These are phyloP conservation scores for Kuraishia hungarica DNA, from an alignment of 805 yeast species.

Conservation along the genomic window DNA sequence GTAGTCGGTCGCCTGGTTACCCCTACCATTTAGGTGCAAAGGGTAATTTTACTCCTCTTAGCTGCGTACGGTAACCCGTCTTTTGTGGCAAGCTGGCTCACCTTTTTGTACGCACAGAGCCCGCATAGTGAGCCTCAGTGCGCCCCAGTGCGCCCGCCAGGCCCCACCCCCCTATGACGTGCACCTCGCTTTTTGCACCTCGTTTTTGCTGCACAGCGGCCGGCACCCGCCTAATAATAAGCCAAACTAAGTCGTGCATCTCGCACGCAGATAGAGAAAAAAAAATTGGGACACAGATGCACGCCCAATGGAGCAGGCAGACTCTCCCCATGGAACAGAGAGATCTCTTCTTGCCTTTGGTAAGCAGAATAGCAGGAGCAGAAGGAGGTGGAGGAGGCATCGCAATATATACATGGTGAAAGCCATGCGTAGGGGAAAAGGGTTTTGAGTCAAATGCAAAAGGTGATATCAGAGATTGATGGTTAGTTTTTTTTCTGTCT, in stretches of 20 bases:
- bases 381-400: not conserved
- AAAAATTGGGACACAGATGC: not conserved
- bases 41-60: not conserved
- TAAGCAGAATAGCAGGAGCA: not conserved
- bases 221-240: not conserved
- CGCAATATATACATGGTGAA: not conserved
- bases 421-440: not conserved
- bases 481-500: not conserved
- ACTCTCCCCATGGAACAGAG: not conserved
- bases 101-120: not conserved
- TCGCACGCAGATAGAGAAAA: not conserved
- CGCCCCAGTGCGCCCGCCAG: not conserved
- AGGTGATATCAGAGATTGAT: not conserved
- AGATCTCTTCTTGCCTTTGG: not conserved
- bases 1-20: no score
- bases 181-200: not conserved
- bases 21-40: not conserved
- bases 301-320: not conserved
- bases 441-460: not conserved
- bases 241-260: not conserved
- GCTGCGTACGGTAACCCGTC: not conserved
- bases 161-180: not conserved
- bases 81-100: not conserved
- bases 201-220: not conserved
- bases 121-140: not conserved